Evolutionary conservation across 805 yeast species (phyloP).

Genomic region (Starmerella sp.): DNA sequence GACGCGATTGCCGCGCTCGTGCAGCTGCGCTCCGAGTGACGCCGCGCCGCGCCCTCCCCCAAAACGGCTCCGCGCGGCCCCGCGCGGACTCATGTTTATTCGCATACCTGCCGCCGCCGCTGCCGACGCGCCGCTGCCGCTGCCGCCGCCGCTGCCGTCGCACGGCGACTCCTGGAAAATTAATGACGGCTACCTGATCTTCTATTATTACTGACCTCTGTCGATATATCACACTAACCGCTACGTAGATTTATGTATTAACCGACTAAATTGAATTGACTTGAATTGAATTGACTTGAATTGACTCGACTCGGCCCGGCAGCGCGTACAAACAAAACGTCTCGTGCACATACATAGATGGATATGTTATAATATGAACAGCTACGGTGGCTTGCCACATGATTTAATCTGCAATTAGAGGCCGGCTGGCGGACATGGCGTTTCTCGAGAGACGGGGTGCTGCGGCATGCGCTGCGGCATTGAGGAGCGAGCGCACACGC

Average conservation of each 20-base stretch:
- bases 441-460: not conserved
- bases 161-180: too few species aligned
- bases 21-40: conserved; percentile 35
- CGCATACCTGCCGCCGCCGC: not conserved
- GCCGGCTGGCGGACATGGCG: not conserved
- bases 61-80: not conserved
- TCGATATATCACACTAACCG: too few species aligned
- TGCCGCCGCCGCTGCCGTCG: too few species aligned
- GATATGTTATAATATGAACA: not conserved
- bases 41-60: not conserved
- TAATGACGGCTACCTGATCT: too few species aligned
- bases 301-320: too few species aligned
- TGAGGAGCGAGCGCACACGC: not conserved
- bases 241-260: too few species aligned
- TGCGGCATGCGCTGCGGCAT: not conserved
- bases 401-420: not conserved
- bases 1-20: conserved; percentile 58
- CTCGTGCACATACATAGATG: not conserved
- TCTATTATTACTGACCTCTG: too few species aligned
- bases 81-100: too few species aligned
- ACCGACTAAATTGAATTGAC: too few species aligned
- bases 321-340: not conserved
- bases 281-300: too few species aligned
- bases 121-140: too few species aligned
- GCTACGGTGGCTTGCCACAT: conserved; percentile 2